phyloP scores from a whole-genome alignment of 768 basidiomycete species.

The Amanita polypyramis region DNA sequence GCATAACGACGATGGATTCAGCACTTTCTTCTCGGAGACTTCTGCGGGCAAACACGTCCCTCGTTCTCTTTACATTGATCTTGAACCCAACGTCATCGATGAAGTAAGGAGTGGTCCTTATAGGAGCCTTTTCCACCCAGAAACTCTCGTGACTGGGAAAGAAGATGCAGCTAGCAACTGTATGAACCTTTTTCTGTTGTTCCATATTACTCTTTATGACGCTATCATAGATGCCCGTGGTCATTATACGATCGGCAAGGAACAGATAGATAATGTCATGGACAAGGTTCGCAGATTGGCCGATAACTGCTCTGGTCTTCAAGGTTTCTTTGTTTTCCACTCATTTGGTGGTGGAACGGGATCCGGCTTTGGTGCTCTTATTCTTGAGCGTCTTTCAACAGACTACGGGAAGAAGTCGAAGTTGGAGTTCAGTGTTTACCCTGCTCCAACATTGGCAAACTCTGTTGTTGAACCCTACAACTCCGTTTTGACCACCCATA shows the following conservation, averaged over 20 bases:
- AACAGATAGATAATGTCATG: constrained; percentile 93
- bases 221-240: constrained; percentile 78
- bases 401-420: constrained; percentile 99
- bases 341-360: constrained; percentile 99
- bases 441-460: constrained; percentile 87
- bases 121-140: constrained; percentile 97
- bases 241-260: constrained; percentile 98
- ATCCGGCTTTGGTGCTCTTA: constrained; percentile 96
- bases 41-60: constrained; percentile 95
- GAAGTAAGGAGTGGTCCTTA: constrained; percentile 94
- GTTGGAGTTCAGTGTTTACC: constrained; percentile 97
- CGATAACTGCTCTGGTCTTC: constrained; percentile 95
- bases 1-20: constrained; percentile 83
- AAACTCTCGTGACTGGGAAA: constrained; percentile 96
- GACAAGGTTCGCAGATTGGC: constrained; percentile 95
- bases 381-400: constrained; percentile 92
- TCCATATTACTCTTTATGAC: not conserved
- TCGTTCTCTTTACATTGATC: constrained; percentile 92
- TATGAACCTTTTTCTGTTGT: constrained; percentile 23
- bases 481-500: constrained; percentile 95
- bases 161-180: constrained; percentile 99
- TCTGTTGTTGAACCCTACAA: constrained; percentile 99
- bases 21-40: constrained; percentile 99
- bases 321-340: constrained; percentile 99
- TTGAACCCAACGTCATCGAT: constrained; percentile 96